A percentile compares a stretch with the other conserved stretches of the same genome.
Conservation (phyloP, 106 monocot genomes). For the Acorus calamus region DNA sequence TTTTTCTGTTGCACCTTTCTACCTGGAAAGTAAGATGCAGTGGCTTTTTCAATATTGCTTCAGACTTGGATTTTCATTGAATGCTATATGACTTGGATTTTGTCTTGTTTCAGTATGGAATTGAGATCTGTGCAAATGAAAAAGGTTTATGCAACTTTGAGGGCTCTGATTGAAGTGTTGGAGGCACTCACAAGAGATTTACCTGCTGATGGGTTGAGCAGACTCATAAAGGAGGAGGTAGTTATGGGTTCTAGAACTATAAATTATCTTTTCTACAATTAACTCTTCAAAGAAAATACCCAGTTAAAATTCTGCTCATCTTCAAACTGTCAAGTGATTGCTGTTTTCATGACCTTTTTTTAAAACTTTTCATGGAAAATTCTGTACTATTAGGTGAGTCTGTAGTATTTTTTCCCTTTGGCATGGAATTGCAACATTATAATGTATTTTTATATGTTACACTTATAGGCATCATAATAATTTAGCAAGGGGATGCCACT, state of each 20-base stretch:
- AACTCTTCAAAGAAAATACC: too few relatives aligned
- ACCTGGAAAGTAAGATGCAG: too few relatives aligned
- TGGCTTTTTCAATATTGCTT: neutral
- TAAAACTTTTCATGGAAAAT: too few relatives aligned
- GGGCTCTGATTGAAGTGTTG: slow-evolving; percentile 75
- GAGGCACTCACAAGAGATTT: slow-evolving; percentile 54
- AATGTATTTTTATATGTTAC: neutral
- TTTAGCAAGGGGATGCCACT: too few relatives aligned
- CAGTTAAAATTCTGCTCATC: too few relatives aligned
- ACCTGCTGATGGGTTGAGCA: slow-evolving; percentile 37
- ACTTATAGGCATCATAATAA: neutral
- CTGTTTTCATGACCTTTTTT: too few relatives aligned
- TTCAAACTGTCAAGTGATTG: too few relatives aligned
- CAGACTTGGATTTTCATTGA: slow-evolving; percentile 4
- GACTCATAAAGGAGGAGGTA: slow-evolving; percentile 80
- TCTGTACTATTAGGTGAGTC: too few relatives aligned
- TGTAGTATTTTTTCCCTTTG: neutral
- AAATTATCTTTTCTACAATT: neutral
- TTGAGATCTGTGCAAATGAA: slow-evolving; percentile 45
- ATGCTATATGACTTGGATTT: neutral
- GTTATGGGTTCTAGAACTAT: neutral
- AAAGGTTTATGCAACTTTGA: slow-evolving; percentile 58
- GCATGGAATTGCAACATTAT: neutral
- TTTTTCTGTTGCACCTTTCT: neutral
- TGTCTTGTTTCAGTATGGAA: slow-evolving; percentile 33